Evolutionary conservation across 768 basidiomycete genomes (phyloP), one percentile per base, ranked within the genome.

Genomic region (Tephrocybe sp.): DNA sequence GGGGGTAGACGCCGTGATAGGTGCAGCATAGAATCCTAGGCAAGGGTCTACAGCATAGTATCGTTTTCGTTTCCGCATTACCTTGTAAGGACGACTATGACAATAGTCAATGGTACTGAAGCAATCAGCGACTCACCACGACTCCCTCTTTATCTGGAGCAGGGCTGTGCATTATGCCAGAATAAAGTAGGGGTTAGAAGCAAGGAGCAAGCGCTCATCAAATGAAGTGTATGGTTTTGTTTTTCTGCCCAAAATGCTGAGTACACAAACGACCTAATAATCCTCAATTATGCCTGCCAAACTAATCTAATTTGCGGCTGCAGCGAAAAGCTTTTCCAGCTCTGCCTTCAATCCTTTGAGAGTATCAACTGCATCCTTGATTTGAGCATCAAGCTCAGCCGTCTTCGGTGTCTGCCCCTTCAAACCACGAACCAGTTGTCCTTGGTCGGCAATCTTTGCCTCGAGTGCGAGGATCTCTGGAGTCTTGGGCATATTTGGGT

Each of bases 361-460:
- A 49, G 75, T 72, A 36, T 78, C 76, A 9, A 92, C 83, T 1
- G 83, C 86, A 39, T 53, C 69, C 40, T 78, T 77, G 35, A 85
- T 77, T 65, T 84, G 75, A 44, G 70, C 78, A 45, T 88, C 87
- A n/a, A 78, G 65, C 58, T 82, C 80, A 35, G 78, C 65, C 11
- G 78, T 77, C 69, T 81, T 84, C 6, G 79, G 78, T 3, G 70
- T 72, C 64, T 77, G 77, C 51, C 69, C 79, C 67, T 91, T 96
- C 62, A 98, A 64, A 45, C 73, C 66, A 32, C 90, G 78, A 13
- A 98, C 89, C 14, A 76, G 61, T 41, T 82, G 78, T 0, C 90
- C 93, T 65, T 97, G 92, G 45, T 78, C 80, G 34, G 82, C 73
- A 34, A 97, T 75, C 74, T 85, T 84, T 38, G 74, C 78, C 67